These are phyloP conservation scores for Mycena filopes DNA, from an alignment of 768 basidiomycete species.

Conservation along the genomic window DNA sequence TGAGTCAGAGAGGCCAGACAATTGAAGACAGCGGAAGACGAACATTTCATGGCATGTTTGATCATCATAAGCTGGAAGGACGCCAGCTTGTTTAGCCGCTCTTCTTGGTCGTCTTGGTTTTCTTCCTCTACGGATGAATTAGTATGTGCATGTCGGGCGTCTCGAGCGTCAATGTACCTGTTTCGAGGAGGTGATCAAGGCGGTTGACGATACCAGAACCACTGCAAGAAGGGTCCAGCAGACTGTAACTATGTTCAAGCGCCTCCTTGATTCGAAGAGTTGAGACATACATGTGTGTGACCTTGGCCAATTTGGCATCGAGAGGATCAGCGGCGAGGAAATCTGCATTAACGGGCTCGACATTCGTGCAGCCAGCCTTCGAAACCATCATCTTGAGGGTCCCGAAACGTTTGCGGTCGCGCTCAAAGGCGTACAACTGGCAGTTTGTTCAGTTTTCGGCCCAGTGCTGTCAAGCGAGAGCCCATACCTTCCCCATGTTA, in stretches of 20 bases:
- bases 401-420: slow-evolving; percentile 81
- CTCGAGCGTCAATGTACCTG: slow-evolving; percentile 57
- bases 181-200: slow-evolving; percentile 83
- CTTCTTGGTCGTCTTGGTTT: slow-evolving; percentile 65
- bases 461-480: background rate
- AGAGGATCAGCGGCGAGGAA: slow-evolving; percentile 84
- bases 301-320: slow-evolving; percentile 68
- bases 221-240: slow-evolving; percentile 97
- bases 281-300: slow-evolving; percentile 87
- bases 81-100: slow-evolving; percentile 85
- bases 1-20: slow-evolving; percentile 19
- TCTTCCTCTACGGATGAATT: slow-evolving; percentile 57
- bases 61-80: slow-evolving; percentile 92
- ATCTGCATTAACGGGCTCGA: slow-evolving; percentile 78
- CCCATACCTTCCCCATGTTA: slow-evolving; percentile 79
- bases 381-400: slow-evolving; percentile 88
- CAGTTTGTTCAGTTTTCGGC: background rate
- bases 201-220: slow-evolving; percentile 94
- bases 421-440: slow-evolving; percentile 89
- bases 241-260: slow-evolving; percentile 51
- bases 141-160: slow-evolving; percentile 10
- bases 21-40: slow-evolving; percentile 36
- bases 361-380: slow-evolving; percentile 88
- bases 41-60: slow-evolving; percentile 95
- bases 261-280: slow-evolving; percentile 7